phyloP scores from a whole-genome alignment of 768 basidiomycete species.

The Trametes gibbosa region DNA sequence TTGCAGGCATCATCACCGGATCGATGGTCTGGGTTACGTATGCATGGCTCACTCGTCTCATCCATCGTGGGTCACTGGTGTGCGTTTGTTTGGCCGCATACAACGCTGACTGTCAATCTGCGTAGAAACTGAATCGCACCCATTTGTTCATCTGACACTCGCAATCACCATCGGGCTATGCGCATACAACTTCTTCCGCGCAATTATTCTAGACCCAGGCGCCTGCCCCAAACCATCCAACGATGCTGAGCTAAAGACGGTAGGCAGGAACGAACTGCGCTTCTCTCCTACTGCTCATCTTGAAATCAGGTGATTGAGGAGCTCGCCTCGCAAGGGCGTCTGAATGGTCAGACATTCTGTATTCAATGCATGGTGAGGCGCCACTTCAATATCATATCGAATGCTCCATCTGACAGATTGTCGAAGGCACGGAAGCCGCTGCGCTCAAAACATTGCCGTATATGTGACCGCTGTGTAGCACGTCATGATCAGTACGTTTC shows the following conservation, averaged over 20 bases:
- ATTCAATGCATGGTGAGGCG: slow-evolving; percentile 84
- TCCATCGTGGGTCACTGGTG: slow-evolving; percentile 66
- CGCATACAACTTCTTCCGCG: slow-evolving; percentile 86
- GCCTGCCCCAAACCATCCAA: slow-evolving; percentile 76
- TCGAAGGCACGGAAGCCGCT: slow-evolving; percentile 80
- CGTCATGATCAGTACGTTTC: slow-evolving; percentile 86
- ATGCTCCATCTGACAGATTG: not conserved
- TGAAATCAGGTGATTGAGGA: slow-evolving; percentile 77
- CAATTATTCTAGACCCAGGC: slow-evolving; percentile 87
- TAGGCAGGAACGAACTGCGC: slow-evolving; percentile 27
- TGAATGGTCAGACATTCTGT: slow-evolving; percentile 97
- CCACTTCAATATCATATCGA: too few species aligned
- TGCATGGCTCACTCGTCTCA: slow-evolving; percentile 76
- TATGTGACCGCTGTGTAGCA: slow-evolving; percentile 87
- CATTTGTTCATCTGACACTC: slow-evolving; percentile 75
- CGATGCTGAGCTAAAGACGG: slow-evolving; percentile 86
- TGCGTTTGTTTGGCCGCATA: not conserved
- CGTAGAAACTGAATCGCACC: slow-evolving; percentile 75
- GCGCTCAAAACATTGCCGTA: slow-evolving; percentile 92
- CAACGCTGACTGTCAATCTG: not conserved
- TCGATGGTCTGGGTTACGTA: slow-evolving; percentile 86
- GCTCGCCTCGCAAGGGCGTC: slow-evolving; percentile 77
- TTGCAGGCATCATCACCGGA: slow-evolving; percentile 84
- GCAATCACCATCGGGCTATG: slow-evolving; percentile 69
- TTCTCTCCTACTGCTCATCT: not conserved